Evolutionary conservation across 139 green algal genomes (phyloP).

Genomic region (Micromonas commoda): DNA sequence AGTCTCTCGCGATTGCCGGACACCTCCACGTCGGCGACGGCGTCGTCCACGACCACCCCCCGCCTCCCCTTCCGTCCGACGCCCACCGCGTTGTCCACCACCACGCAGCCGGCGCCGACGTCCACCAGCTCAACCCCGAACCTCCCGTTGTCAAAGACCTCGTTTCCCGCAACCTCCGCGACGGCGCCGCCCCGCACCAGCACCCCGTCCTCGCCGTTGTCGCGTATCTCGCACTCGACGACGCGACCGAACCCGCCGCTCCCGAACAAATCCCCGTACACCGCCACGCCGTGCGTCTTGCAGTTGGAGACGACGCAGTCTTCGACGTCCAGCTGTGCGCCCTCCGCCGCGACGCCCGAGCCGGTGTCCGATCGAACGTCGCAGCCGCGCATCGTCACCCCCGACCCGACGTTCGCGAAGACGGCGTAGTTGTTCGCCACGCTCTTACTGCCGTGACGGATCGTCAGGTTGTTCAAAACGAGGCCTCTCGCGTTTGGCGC

Average conservation of each 20-base stretch:
- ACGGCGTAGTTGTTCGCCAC: slow-evolving; percentile 23
- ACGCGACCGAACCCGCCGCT: background rate
- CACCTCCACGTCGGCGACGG: no score
- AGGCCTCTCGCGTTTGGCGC: background rate
- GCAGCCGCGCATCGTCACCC: background rate
- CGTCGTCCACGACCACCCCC: background rate
- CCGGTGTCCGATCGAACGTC: background rate
- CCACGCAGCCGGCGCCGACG: background rate
- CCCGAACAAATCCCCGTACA: background rate
- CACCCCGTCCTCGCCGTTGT: background rate
- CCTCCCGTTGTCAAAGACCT: background rate
- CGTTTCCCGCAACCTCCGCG: background rate
- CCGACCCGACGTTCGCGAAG: background rate
- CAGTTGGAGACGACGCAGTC: background rate
- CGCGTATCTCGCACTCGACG: background rate
- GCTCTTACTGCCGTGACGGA: background rate
- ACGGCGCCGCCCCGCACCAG: background rate
- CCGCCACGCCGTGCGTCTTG: slow-evolving; percentile 4
- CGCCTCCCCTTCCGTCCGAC: background rate
- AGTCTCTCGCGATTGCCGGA: no score
- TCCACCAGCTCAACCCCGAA: background rate
- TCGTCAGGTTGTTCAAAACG: background rate
- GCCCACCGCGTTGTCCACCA: background rate
- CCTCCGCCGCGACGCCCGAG: background rate
- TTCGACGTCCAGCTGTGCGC: background rate